Evolutionary conservation across 305 asterid species (phyloP).

Genomic region (Solanum hybrid): DNA sequence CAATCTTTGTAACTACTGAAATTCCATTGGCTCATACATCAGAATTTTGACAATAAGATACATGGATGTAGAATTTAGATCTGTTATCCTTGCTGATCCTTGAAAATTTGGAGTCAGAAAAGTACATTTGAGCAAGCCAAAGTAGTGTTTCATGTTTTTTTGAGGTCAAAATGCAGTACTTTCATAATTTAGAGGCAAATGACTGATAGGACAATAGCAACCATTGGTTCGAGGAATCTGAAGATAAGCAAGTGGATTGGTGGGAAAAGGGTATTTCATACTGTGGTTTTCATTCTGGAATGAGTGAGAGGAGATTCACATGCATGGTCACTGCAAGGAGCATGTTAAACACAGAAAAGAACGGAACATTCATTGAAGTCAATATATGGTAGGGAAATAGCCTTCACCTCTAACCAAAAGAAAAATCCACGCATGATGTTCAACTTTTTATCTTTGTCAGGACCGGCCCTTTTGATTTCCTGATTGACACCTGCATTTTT

Average conservation of each 20-base stretch:
- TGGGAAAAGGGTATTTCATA: background rate
- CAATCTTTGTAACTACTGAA: background rate
- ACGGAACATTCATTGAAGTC: background rate
- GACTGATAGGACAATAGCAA: background rate
- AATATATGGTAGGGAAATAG: background rate
- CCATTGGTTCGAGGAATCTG: background rate
- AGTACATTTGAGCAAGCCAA: background rate
- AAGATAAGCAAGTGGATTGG: background rate
- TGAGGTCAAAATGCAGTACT: background rate
- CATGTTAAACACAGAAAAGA: background rate
- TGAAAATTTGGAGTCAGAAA: background rate
- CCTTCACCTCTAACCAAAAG: conserved; percentile 11
- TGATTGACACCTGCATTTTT: conserved; percentile 1
- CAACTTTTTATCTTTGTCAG: conserved; percentile 5
- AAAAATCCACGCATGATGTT: conserved; percentile 11
- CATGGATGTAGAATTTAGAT: background rate
- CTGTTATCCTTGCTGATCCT: background rate
- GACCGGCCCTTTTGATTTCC: background rate
- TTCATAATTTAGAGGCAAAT: background rate
- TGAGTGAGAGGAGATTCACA: background rate
- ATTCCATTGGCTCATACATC: background rate
- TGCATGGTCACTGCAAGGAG: background rate
- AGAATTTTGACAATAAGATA: background rate
- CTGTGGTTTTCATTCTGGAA: background rate
- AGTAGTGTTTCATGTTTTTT: background rate